Evolutionary conservation across 441 rosid species (phyloP).

Genomic region (Eutrema salsugineum): DNA sequence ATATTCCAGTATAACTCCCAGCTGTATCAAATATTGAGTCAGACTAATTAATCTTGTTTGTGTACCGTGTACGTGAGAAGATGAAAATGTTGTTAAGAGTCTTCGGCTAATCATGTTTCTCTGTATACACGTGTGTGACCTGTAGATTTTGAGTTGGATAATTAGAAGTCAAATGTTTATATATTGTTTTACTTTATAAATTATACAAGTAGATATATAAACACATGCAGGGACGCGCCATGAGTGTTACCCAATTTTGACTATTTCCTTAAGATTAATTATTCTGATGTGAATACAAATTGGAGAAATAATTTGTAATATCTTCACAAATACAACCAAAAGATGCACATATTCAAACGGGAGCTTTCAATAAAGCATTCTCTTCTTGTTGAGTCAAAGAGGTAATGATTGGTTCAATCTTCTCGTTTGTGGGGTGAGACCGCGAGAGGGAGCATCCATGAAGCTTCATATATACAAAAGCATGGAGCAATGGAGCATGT

Average conservation of each 20-base stretch:
- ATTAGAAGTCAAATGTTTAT: neutral
- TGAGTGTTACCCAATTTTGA: constrained; percentile 6
- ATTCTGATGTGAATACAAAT: constrained; percentile 3
- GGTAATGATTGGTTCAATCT: constrained; percentile 15
- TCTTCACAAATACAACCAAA: constrained; percentile 9
- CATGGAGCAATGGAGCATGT: constrained; percentile 27
- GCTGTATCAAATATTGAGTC: neutral
- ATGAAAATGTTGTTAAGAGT: neutral
- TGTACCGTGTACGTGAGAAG: neutral
- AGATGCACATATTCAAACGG: constrained; percentile 14
- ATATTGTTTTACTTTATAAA: too few species aligned
- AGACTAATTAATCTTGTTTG: neutral
- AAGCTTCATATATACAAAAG: constrained; percentile 23
- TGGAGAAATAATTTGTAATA: neutral
- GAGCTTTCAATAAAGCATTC: constrained; percentile 4
- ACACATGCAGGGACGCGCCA: constrained; percentile 9
- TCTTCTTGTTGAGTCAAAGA: constrained; percentile 13
- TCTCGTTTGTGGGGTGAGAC: constrained; percentile 12
- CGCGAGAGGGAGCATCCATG: constrained; percentile 23
- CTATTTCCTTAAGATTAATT: neutral
- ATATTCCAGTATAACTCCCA: neutral
- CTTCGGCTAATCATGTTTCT: neutral
- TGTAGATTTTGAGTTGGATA: neutral
- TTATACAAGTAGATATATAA: neutral
- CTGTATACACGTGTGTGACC: neutral